phyloP scores from a whole-genome alignment of 176 grass and related monocot species.

The Hsuehochloa calcarea region DNA sequence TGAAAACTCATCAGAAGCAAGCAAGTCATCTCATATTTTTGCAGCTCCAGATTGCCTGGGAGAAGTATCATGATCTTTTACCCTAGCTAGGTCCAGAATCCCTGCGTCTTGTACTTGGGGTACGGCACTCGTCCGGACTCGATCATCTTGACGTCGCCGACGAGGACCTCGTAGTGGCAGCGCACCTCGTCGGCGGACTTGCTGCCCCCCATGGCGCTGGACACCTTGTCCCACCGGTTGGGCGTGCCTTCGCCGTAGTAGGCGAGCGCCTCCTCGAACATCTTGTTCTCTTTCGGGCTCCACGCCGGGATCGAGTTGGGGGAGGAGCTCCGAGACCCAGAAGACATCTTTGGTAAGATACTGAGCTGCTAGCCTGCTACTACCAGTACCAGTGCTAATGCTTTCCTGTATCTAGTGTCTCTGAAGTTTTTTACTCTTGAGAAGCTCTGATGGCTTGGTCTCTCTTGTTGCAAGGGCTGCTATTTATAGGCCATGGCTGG shows the following conservation, averaged over 20 bases:
- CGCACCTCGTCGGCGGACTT: slow-evolving; percentile 83
- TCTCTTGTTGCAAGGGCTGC: slow-evolving; percentile 18
- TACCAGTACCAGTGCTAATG: background rate
- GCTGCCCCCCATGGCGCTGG: slow-evolving; percentile 64
- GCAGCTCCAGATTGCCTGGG: background rate
- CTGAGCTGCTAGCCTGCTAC: slow-evolving; percentile 7
- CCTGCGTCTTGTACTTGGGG: slow-evolving; percentile 66
- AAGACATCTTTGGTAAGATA: slow-evolving; percentile 41
- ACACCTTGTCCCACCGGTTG: slow-evolving; percentile 88
- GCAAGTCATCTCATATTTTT: background rate
- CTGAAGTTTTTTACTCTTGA: slow-evolving; percentile 24
- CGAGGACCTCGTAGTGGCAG: slow-evolving; percentile 63
- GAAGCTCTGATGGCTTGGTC: slow-evolving; percentile 37
- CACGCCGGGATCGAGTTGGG: slow-evolving; percentile 39
- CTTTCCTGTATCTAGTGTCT: slow-evolving; percentile 16
- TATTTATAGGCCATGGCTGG: slow-evolving; percentile 46
- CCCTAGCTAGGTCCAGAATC: slow-evolving; percentile 40
- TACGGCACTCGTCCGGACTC: slow-evolving; percentile 41
- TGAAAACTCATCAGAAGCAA: background rate
- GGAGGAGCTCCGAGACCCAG: slow-evolving; percentile 43
- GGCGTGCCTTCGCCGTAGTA: slow-evolving; percentile 68
- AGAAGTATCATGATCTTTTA: slow-evolving; percentile 1
- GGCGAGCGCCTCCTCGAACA: slow-evolving; percentile 76
- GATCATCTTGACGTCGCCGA: slow-evolving; percentile 61
- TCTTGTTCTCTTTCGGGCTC: slow-evolving; percentile 78